Base-by-base conservation (phyloP, 1,284 basidiomycete species). In the Schizophyllum amplum region DNA sequence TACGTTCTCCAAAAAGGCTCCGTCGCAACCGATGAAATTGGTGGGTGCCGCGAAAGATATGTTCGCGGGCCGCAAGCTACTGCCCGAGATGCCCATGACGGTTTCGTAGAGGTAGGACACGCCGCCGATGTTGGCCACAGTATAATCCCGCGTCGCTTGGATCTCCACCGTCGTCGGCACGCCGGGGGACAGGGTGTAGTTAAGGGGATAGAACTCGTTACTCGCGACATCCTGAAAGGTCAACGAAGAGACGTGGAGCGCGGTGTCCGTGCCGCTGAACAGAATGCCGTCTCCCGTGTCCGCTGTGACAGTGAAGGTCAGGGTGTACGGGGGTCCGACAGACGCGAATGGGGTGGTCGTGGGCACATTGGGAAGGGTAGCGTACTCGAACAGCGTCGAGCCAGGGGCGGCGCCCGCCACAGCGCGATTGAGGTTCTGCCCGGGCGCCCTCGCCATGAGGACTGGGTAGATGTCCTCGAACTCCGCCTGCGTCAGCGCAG, bases 31-130 rank as follows among this genome's bases (percentile, higher is more conserved):
- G 23, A 77, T 67, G 4, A 60, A 62, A 47, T 61, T 61, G 1
- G 73, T 65, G 0, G 74, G 75, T n/a, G 75, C 75, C 2, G 75
- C 74, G 56, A 77, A 77, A 5, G 74, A 76, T 72, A 77, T 75
- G 56, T 77, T 77, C 33, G 69, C 73, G 22, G 64, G 59, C 27
- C 65, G 65, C 63, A 74, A 69, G 47, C 71, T 71, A 49, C 70
- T 70, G 4, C 73, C 73, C 72, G 73, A 75, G 17, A 76, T 73
- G 56, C 71, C 67, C 57, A 76, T 60, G 52, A 64, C 63, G 17
- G 72, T 73, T 49, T 63, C 65, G 64, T 74, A 76, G 61, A 65
- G 73, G 27, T 64, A 63, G n/a, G 60, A 64, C 50, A 66, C 63
- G 21, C 66, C 65, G 48, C 67, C 63, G 51, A 74, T 61, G 6